Evolutionary conservation across 176 grass and related monocot genomes (phyloP).

Genomic region (Phoenix roebelenii): DNA sequence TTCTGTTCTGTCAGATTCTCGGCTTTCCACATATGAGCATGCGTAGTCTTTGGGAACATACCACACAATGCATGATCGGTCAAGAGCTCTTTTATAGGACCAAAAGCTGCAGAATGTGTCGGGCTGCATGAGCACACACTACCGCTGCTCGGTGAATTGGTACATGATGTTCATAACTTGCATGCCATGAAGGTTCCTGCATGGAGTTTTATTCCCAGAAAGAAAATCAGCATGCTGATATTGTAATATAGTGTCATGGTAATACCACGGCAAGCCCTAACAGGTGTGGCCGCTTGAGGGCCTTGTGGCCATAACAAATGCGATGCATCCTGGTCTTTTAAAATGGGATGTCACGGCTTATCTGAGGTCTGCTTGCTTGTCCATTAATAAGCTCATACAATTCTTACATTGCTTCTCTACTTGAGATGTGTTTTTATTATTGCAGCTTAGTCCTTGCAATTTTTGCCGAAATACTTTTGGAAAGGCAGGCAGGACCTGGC

Average conservation of each 20-base stretch:
- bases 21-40: conserved; percentile 4
- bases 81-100: not conserved
- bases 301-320: too few species aligned
- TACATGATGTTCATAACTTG: too few species aligned
- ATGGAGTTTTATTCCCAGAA: not conserved
- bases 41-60: not conserved
- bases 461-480: too few species aligned
- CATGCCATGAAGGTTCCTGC: too few species aligned
- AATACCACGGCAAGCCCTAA: not conserved
- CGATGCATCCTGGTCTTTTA: conserved; percentile 6
- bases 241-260: conserved; percentile 2
- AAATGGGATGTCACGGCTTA: not conserved
- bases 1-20: conserved; percentile 10
- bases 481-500: too few species aligned
- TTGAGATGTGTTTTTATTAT: too few species aligned
- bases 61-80: not conserved
- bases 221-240: not conserved
- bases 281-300: not conserved
- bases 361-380: not conserved
- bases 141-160: too few species aligned
- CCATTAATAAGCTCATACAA: too few species aligned
- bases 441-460: too few species aligned
- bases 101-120: too few species aligned
- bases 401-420: too few species aligned
- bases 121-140: too few species aligned